These are phyloP conservation scores for Cordyceps farinosa DNA, from an alignment of 2,329 filamentous ascomycete genomes.

Conservation along the genomic window DNA sequence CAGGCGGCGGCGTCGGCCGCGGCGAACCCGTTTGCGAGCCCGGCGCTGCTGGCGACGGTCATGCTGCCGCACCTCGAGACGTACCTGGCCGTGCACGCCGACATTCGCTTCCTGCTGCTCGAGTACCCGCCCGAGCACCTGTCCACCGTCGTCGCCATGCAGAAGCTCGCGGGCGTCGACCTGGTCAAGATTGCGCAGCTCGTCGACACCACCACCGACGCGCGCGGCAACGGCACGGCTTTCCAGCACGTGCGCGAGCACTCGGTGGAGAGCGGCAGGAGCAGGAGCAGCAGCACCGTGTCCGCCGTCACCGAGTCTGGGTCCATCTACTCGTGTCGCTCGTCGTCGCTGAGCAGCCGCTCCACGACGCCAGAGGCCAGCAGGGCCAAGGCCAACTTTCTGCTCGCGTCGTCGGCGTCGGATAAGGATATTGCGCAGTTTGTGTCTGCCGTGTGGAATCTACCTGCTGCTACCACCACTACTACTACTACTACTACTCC, in stretches of 20 bases:
- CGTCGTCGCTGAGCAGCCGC: conserved; percentile 10
- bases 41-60: conserved; percentile 52
- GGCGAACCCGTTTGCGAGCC: conserved; percentile 53
- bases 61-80: conserved; percentile 59
- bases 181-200: conserved; percentile 58
- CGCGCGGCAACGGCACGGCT: conserved; percentile 28
- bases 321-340: neutral
- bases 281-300: conserved; percentile 24
- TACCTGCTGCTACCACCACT: conserved; percentile 21
- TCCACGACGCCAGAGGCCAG: conserved; percentile 29
- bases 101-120: conserved; percentile 54
- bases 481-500: no score
- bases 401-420: conserved; percentile 53
- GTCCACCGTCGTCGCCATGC: conserved; percentile 53
- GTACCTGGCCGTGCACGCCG: conserved; percentile 51
- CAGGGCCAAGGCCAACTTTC: conserved; percentile 53
- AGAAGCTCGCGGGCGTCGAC: conserved; percentile 53
- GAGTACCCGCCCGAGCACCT: conserved; percentile 58
- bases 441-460: conserved; percentile 49
- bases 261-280: conserved; percentile 28
- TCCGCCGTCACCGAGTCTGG: neutral
- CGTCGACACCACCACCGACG: conserved; percentile 37
- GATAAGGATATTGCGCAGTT: conserved; percentile 53
- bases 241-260: conserved; percentile 40
- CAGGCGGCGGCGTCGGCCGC: conserved; percentile 49